phyloP scores from a whole-genome alignment of 306 rosid genomes.

The Malus asiatica region DNA sequence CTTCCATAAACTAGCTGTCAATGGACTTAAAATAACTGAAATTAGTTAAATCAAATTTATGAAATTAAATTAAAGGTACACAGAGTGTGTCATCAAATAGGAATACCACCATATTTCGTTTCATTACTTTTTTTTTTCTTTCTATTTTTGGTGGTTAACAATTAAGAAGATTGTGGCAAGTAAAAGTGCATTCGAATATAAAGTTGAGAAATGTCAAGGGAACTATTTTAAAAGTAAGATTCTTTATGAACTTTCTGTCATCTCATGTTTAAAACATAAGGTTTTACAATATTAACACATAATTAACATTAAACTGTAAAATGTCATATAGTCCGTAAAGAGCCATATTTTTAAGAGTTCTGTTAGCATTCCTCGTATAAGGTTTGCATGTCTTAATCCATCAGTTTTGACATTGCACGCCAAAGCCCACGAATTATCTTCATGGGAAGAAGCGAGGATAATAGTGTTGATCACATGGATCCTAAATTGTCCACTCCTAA shows the following conservation, averaged over 20 bases:
- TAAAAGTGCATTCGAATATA: not conserved
- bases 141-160: not conserved
- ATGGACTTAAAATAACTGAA: not conserved
- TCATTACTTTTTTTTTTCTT: not conserved
- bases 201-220: not conserved
- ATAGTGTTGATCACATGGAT: slow-evolving; percentile 37
- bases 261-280: too few relatives aligned
- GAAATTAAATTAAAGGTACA: too few relatives aligned
- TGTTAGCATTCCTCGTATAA: too few relatives aligned
- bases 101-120: not conserved
- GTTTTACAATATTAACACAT: too few relatives aligned
- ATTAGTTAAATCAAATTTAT: not conserved
- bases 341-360: too few relatives aligned
- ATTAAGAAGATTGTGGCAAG: not conserved
- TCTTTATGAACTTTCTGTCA: too few relatives aligned
- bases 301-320: too few relatives aligned
- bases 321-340: too few relatives aligned
- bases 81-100: not conserved
- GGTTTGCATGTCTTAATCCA: not conserved
- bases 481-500: slow-evolving; percentile 36
- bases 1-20: not conserved
- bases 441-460: slow-evolving; percentile 14
- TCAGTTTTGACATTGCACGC: not conserved
- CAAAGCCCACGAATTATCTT: not conserved
- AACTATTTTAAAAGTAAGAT: too few relatives aligned